Percentiles rank a stretch among this genome's conserved stretches.
Evolutionary conservation across 2,329 filamentous ascomycete species (phyloP).

Genomic region (Scedosporium boydii): DNA sequence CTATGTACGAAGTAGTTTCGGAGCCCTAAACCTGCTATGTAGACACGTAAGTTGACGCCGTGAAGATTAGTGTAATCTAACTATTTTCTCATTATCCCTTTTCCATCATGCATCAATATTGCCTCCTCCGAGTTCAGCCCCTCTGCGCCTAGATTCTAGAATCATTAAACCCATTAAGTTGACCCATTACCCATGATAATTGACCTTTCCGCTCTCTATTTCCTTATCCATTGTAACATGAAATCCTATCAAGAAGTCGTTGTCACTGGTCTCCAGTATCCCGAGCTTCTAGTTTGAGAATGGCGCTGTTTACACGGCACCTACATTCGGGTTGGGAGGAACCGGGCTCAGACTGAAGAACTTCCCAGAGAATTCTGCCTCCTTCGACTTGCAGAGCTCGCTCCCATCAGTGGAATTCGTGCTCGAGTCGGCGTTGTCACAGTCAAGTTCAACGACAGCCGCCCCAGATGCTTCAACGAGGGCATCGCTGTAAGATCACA

Average conservation of each 20-base stretch:
- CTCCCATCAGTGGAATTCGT: not conserved
- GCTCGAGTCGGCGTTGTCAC: not conserved
- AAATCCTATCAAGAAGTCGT: too few species aligned
- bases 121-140: not conserved
- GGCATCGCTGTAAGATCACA: conserved; percentile 4
- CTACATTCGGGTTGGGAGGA: not conserved
- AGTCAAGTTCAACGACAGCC: conserved; percentile 9
- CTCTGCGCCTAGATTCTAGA: not conserved
- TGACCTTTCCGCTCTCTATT: too few species aligned
- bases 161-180: not conserved
- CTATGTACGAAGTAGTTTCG: not conserved
- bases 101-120: not conserved
- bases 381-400: conserved; percentile 3
- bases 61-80: not conserved
- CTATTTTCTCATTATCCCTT: not conserved
- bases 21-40: not conserved
- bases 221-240: too few species aligned
- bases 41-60: not conserved
- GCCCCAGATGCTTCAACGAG: conserved; percentile 12
- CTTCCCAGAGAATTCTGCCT: conserved; percentile 6
- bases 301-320: not conserved
- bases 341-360: conserved; percentile 7
- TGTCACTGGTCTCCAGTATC: not conserved
- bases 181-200: too few species aligned
- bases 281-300: not conserved